phyloP scores from a whole-genome alignment of 176 grass and related monocot species.

The Phoenix roebelenii region DNA sequence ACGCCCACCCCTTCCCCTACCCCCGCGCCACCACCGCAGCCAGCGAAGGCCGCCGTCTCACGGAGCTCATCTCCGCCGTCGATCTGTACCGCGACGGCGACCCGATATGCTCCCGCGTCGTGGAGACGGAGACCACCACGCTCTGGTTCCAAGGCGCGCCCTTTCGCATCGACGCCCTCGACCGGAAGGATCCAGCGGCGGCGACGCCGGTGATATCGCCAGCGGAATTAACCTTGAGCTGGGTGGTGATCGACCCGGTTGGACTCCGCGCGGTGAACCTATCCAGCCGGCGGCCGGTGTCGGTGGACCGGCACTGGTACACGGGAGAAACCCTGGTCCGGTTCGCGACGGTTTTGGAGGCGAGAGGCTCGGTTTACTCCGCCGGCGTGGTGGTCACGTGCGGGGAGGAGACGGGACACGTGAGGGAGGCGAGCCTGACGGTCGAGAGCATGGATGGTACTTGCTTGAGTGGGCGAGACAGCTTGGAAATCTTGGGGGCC shows the following conservation, averaged over 20 bases:
- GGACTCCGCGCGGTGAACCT: conserved; percentile 33
- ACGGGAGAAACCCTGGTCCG: conserved; percentile 42
- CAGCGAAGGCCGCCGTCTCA: neutral
- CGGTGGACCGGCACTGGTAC: conserved; percentile 45
- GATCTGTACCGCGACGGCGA: conserved; percentile 49
- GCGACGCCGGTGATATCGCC: conserved; percentile 16
- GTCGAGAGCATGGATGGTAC: conserved; percentile 25
- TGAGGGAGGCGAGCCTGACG: conserved; percentile 50
- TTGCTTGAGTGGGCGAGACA: conserved; percentile 22
- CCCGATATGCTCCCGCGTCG: conserved; percentile 44
- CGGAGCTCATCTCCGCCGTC: conserved; percentile 57
- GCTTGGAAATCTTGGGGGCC: conserved; percentile 6
- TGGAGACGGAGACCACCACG: conserved; percentile 47
- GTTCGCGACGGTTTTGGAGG: conserved; percentile 33
- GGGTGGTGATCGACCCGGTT: conserved; percentile 54
- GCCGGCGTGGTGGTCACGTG: conserved; percentile 37
- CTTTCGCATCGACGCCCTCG: conserved; percentile 70
- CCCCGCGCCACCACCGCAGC: neutral
- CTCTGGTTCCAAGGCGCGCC: conserved; percentile 58
- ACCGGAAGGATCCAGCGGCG: conserved; percentile 33
- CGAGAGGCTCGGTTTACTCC: conserved; percentile 15
- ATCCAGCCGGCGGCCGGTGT: conserved; percentile 40
- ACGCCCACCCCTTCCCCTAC: conserved; percentile 59
- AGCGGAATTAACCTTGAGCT: conserved; percentile 47
- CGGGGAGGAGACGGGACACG: conserved; percentile 28